Base-by-base conservation (phyloP, 805 yeast genomes). In the Tetrapisispora fleetii region DNA sequence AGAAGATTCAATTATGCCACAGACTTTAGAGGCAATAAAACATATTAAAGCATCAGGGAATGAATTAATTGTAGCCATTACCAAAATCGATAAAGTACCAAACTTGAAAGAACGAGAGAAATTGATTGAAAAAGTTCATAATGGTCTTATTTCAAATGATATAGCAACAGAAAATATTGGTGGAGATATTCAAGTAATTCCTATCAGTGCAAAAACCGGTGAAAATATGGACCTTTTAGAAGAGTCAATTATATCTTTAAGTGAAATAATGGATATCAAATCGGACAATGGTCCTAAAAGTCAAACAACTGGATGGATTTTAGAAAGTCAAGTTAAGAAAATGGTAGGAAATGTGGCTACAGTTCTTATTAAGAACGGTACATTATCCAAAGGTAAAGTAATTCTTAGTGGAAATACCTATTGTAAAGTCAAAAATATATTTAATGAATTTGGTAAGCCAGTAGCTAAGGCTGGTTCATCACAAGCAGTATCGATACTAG, bases 1-100 rank as follows among this genome's bases (percentile, higher is more conserved):
- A 2, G 97, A 93, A 64, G 99, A 93, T 67, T 86, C 96, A 0
- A 95, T 93, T 21, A 93, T 85, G 95, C 98, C 98, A 0, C 99
- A 93, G 64, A 93, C 99, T 0, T 74, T 81, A 38, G 99, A 93
- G 65, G 98, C 98, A 2, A 87, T 93, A 52, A 88, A 85, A 58
- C 99, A 93, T 65, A 90, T 95, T 4, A 83, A 83, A 54, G 78
- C 79, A 45, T 63, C 67, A 7, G 66, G 65, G 2, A 63, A 62
- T 49, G 63, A 64, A 0, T 71, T 90, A 53, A 82, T 93, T 48
- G 95, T 93, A 11, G 99, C 98, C 0, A 77, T 93, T 37, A 91
- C 93, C 56, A 93, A 93, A 64, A 84, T 95, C 56, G 99, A 91
- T 62, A 83, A 81, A 58, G 83, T 81, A 5, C 37, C 56, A 2